These are phyloP conservation scores for Erysimum cheiri DNA, from an alignment of 441 rosid genomes.

Conservation along the genomic window DNA sequence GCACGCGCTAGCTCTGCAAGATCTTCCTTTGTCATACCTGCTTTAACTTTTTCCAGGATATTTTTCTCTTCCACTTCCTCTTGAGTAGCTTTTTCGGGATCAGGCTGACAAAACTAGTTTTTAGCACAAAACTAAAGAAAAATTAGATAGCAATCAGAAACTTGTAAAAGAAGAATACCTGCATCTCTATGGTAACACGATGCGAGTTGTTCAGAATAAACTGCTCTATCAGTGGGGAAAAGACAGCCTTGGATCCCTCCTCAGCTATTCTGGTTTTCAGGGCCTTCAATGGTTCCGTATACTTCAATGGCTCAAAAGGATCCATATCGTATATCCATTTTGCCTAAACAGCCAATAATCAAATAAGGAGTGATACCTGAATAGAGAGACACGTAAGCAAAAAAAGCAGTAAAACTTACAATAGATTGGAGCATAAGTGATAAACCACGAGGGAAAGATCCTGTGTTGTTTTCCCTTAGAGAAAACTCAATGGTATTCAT, in stretches of 20 bases:
- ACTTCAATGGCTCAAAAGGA: conserved; percentile 93
- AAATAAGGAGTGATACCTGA: conserved; percentile 30
- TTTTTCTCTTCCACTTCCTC: conserved; percentile 85
- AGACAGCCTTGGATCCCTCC: conserved; percentile 92
- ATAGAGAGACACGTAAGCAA: neutral
- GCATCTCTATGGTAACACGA: conserved; percentile 90
- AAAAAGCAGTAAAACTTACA: conserved; percentile 48
- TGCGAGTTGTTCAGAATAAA: conserved; percentile 82
- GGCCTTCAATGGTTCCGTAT: conserved; percentile 78
- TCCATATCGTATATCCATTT: conserved; percentile 97
- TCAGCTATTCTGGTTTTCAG: conserved; percentile 81
- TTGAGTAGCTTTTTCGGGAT: conserved; percentile 81
- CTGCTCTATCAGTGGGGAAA: conserved; percentile 89
- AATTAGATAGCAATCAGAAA: conserved; percentile 10
- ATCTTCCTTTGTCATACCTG: conserved; percentile 86
- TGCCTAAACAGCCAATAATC: conserved; percentile 55
- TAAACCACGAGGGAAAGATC: conserved; percentile 96
- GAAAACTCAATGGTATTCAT: conserved; percentile 98
- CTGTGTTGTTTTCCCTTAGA: conserved; percentile 95
- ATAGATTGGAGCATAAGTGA: conserved; percentile 93
- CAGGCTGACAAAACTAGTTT: conserved; percentile 63
- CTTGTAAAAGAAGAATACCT: conserved; percentile 49
- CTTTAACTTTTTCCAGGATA: conserved; percentile 67
- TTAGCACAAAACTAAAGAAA: conserved; percentile 37
- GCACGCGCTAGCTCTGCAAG: conserved; percentile 90